Percentiles rank a stretch among this genome's conserved stretches.
Conservation (phyloP, 257 asterid genomes). For the Solanum peruvianum region DNA sequence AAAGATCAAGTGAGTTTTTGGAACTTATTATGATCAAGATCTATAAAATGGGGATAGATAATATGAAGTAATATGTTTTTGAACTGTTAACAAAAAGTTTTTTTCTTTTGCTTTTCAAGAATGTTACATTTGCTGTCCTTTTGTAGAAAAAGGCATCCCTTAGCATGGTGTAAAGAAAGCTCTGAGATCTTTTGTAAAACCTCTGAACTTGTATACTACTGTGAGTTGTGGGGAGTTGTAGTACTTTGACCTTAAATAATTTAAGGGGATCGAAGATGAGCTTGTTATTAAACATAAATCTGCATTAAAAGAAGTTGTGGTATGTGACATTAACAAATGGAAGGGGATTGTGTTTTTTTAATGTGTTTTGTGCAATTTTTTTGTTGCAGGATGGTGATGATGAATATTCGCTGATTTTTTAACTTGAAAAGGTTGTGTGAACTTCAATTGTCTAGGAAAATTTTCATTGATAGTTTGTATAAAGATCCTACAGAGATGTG, state of each 20-base stretch:
- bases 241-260: conserved; percentile 62
- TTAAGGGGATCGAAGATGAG: conserved; percentile 72
- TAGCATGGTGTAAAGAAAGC: conserved; percentile 36
- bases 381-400: conserved; percentile 88
- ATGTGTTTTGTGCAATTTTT: neutral
- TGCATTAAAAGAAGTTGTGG: conserved; percentile 55
- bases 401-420: conserved; percentile 43
- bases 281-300: conserved; percentile 54
- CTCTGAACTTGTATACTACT: no score
- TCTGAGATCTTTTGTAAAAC: no score
- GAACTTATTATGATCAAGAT: neutral
- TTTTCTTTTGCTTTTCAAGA: neutral
- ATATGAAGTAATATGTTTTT: neutral
- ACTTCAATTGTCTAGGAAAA: conserved; percentile 26
- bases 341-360: no score
- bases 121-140: conserved; percentile 35
- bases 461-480: conserved; percentile 55
- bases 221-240: conserved; percentile 8
- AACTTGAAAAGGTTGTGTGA: no score
- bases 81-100: neutral
- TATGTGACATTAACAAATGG: no score
- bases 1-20: conserved; percentile 61
- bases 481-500: conserved; percentile 45
- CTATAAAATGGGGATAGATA: no score
- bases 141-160: conserved; percentile 66